Evolutionary conservation across 805 yeast genomes (phyloP).

Genomic region (Ogataea methanolica): DNA sequence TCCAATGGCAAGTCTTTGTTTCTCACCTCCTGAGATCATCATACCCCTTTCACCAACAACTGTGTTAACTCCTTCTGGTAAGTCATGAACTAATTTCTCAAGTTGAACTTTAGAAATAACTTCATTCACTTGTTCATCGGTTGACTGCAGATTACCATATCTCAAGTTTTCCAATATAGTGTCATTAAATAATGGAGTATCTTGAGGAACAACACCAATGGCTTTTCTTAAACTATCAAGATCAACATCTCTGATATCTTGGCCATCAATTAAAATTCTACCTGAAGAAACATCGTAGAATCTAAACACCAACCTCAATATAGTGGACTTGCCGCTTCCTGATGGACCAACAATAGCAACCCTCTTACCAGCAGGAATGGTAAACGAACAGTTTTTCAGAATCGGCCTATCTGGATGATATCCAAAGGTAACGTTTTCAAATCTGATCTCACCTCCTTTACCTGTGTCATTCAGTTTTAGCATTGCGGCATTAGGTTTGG

Average conservation of each 20-base stretch:
- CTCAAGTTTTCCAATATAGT: constrained; percentile 82
- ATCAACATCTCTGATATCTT: constrained; percentile 72
- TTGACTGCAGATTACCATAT: constrained; percentile 74
- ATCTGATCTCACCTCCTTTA: constrained; percentile 72
- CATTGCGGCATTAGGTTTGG: constrained; percentile 58
- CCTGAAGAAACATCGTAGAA: constrained; percentile 84
- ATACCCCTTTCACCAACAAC: constrained; percentile 96
- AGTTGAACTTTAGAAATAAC: constrained; percentile 72
- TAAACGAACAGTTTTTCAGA: constrained; percentile 71
- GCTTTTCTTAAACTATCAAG: constrained; percentile 67
- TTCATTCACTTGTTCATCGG: constrained; percentile 61
- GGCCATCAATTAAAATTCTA: constrained; percentile 79
- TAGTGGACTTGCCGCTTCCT: constrained; percentile 93
- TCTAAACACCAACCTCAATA: constrained; percentile 76
- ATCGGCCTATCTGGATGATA: constrained; percentile 88
- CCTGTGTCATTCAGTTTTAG: constrained; percentile 36
- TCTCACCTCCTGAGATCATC: constrained; percentile 99
- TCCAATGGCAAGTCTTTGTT: constrained; percentile 92
- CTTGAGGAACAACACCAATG: constrained; percentile 96
- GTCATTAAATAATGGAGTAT: constrained; percentile 92
- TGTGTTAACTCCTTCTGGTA: constrained; percentile 83
- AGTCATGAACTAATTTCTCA: constrained; percentile 51
- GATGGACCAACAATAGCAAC: constrained; percentile 96
- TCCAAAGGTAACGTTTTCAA: constrained; percentile 91
- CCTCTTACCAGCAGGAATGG: constrained; percentile 84